Evolutionary conservation across 192 early-diverging fungal species (phyloP).

Genomic region (Blastocladiella britannica): DNA sequence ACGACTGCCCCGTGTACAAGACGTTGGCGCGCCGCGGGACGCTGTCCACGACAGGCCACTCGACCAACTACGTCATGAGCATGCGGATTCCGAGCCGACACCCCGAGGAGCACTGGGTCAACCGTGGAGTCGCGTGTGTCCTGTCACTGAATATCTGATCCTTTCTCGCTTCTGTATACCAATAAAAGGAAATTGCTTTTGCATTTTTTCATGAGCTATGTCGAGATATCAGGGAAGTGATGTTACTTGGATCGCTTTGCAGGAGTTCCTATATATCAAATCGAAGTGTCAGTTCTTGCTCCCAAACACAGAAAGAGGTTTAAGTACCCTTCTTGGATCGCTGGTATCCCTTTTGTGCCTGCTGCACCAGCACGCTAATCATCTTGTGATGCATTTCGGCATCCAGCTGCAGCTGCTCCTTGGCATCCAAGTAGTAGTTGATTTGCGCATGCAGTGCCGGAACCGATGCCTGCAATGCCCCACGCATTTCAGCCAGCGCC

Average conservation of each 20-base stretch:
- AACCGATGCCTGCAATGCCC: slow-evolving; percentile 9
- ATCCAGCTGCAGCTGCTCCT: slow-evolving; percentile 38
- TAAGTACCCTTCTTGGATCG: slow-evolving; percentile 1
- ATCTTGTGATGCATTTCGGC: slow-evolving; percentile 46
- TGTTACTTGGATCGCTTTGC: too few relatives aligned
- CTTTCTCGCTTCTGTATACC: too few relatives aligned
- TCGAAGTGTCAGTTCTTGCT: too few relatives aligned
- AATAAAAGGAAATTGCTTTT: too few relatives aligned
- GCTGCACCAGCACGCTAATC: slow-evolving; percentile 33
- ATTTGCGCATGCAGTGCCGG: slow-evolving; percentile 28
- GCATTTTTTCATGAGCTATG: too few relatives aligned
- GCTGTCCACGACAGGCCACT: slow-evolving; percentile 38
- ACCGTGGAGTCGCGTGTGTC: slow-evolving; percentile 34
- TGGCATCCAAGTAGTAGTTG: slow-evolving; percentile 31
- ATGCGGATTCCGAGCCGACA: slow-evolving; percentile 29
- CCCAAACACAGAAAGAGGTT: too few relatives aligned
- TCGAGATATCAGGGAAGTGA: too few relatives aligned
- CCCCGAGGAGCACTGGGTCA: slow-evolving; percentile 33
- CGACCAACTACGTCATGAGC: slow-evolving; percentile 39
- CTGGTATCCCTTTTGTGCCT: slow-evolving; percentile 25
- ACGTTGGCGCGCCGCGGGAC: slow-evolving; percentile 39
- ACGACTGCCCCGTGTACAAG: slow-evolving; percentile 42
- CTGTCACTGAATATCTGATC: neutral
- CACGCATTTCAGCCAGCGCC: slow-evolving; percentile 16
- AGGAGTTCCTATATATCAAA: too few relatives aligned